Percentiles rank a stretch among this genome's conserved stretches.
These are phyloP conservation scores for Cymbidium sinense DNA, from an alignment of 106 monocot genomes.

Conservation along the genomic window DNA sequence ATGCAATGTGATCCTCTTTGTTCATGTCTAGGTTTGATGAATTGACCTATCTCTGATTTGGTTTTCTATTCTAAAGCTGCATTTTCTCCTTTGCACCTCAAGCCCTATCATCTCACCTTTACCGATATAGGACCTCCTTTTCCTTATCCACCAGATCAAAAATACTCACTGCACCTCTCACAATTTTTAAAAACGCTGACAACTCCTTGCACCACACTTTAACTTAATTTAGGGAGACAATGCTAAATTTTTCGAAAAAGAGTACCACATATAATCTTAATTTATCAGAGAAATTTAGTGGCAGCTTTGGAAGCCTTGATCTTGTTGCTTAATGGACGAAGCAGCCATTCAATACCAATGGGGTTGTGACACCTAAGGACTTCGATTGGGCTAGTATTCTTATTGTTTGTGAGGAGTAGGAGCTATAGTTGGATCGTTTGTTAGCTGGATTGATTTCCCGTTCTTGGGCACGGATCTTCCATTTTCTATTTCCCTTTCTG, in stretches of 20 bases:
- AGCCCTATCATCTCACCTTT: neutral
- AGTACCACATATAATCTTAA: neutral
- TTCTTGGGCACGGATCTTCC: neutral
- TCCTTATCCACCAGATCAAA: neutral
- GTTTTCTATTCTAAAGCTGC: neutral
- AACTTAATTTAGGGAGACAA: neutral
- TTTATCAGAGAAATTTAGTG: neutral
- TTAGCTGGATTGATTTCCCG: neutral
- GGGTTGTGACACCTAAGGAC: neutral
- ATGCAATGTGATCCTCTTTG: neutral
- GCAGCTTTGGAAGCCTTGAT: neutral
- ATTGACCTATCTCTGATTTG: neutral
- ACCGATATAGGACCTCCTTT: neutral
- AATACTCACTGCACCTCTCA: neutral
- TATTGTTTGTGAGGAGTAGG: neutral
- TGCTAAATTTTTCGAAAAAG: neutral
- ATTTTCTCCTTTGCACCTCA: neutral
- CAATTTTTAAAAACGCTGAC: neutral
- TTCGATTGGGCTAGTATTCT: neutral
- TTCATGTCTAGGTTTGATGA: neutral
- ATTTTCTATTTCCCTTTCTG: neutral
- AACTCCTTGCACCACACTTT: neutral
- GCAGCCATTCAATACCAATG: too few species aligned
- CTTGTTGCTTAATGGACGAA: neutral
- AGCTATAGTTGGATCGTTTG: neutral